Evolutionary conservation across 257 asterid species (phyloP).

Genomic region (Catharanthus roseus): DNA sequence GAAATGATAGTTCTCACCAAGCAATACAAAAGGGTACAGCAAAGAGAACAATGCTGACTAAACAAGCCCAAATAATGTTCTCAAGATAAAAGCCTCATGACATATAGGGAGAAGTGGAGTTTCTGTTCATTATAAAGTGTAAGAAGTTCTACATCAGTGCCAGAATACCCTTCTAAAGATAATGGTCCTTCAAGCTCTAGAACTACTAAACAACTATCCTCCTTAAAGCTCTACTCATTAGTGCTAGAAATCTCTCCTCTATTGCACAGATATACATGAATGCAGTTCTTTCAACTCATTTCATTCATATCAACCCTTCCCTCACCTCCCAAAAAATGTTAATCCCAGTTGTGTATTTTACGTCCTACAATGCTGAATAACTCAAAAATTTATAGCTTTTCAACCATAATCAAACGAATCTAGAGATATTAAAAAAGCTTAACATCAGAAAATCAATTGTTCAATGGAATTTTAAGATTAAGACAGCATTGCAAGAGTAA

Average conservation of each 20-base stretch:
- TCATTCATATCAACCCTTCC: too few relatives aligned
- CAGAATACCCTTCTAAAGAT: background rate
- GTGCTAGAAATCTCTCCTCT: too few relatives aligned
- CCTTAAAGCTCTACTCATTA: too few relatives aligned
- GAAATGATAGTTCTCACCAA: background rate
- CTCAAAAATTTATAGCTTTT: background rate
- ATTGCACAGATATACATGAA: too few relatives aligned
- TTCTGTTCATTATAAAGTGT: background rate
- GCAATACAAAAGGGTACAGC: background rate
- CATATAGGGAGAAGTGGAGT: background rate
- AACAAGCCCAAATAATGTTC: too few relatives aligned
- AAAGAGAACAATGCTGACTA: background rate
- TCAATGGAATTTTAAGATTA: background rate
- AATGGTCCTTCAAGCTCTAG: background rate
- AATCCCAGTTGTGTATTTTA: background rate
- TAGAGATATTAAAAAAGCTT: background rate
- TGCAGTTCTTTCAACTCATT: background rate
- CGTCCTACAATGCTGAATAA: background rate
- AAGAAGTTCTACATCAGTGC: too few relatives aligned
- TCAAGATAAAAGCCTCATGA: background rate
- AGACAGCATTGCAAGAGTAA: slow-evolving; percentile 6
- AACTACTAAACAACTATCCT: background rate
- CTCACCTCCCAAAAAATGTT: too few relatives aligned
- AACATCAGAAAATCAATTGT: background rate
- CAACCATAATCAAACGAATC: background rate